phyloP scores from a whole-genome alignment of 345 rosid species.

The Moringa oleifera region DNA sequence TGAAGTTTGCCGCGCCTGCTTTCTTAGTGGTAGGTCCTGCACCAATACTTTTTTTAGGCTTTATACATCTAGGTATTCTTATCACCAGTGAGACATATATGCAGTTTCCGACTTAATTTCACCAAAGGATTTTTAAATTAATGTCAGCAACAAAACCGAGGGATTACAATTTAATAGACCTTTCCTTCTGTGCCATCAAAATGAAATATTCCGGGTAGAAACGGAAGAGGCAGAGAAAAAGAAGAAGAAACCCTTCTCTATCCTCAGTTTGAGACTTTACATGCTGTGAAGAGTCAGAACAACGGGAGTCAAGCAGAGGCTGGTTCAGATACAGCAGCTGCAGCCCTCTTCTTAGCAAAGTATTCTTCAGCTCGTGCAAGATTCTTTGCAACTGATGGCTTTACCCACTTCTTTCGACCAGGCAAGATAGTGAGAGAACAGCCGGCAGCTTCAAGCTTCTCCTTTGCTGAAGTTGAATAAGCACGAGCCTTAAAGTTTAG shows the following conservation, averaged over 20 bases:
- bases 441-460: constrained; percentile 80
- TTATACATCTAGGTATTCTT: no score
- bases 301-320: constrained; percentile 32
- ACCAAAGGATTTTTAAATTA: no score
- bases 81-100: no score
- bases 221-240: no score
- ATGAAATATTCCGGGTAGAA: no score
- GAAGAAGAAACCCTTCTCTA: neutral
- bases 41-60: no score
- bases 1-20: no score
- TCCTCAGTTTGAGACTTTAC: neutral
- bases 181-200: neutral
- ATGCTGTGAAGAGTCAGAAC: constrained; percentile 5
- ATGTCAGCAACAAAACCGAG: no score
- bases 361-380: constrained; percentile 78
- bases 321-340: constrained; percentile 40
- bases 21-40: no score
- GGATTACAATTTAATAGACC: neutral
- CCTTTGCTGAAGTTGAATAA: constrained; percentile 70
- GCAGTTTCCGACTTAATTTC: no score
- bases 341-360: constrained; percentile 85
- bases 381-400: constrained; percentile 81
- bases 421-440: constrained; percentile 72
- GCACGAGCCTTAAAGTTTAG: constrained; percentile 77
- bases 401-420: constrained; percentile 91